These are phyloP conservation scores for Melaleuca alternifolia DNA, from an alignment of 345 rosid species.

Conservation along the genomic window DNA sequence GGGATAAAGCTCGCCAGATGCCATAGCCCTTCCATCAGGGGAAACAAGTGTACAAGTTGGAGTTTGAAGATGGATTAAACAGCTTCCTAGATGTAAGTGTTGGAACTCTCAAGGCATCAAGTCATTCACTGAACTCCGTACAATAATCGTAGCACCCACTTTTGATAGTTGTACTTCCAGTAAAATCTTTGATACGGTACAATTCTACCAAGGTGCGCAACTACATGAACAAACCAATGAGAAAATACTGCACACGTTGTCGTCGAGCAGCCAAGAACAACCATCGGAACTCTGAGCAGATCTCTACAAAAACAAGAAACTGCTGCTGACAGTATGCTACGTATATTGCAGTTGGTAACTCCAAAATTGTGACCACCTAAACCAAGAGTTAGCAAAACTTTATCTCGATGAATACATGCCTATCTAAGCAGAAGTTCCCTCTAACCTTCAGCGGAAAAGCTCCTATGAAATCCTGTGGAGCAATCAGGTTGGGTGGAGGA, in stretches of 20 bases:
- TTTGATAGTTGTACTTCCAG: not conserved
- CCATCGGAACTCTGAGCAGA: not conserved
- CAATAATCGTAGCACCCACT: not conserved
- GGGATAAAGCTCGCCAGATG: not conserved
- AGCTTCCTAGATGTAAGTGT: not conserved
- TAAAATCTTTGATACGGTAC: not conserved
- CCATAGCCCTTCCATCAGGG: too few relatives aligned
- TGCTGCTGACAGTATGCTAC: constrained; percentile 4
- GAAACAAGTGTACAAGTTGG: too few relatives aligned
- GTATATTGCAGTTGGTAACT: constrained; percentile 35
- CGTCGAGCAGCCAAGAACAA: not conserved
- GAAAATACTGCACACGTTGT: not conserved
- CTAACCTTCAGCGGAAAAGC: constrained; percentile 61
- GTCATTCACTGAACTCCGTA: not conserved
- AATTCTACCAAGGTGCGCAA: not conserved
- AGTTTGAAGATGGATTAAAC: too few relatives aligned
- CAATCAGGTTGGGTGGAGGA: constrained; percentile 30
- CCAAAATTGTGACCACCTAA: constrained; percentile 1
- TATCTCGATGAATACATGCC: not conserved
- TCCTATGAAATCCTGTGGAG: constrained; percentile 5
- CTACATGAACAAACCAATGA: too few relatives aligned
- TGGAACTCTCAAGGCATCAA: not conserved
- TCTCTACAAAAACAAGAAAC: not conserved
- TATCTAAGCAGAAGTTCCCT: constrained; percentile 58
- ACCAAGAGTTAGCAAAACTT: constrained; percentile 7